phyloP scores from a whole-genome alignment of 805 yeast species.

The Grigorovia humatica region DNA sequence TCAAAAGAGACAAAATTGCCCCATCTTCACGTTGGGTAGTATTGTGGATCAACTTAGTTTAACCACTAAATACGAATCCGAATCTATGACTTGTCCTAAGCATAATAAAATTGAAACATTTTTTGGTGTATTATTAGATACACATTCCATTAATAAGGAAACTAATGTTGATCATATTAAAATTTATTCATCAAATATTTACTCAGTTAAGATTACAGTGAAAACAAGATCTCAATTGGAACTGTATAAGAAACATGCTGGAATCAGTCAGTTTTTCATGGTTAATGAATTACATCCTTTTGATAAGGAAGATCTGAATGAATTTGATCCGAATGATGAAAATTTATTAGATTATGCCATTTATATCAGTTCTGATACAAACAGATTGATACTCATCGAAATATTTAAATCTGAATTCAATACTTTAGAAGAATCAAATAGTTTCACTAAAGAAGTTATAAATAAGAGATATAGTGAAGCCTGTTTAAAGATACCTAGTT shows the following conservation, averaged over 20 bases:
- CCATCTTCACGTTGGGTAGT: slow-evolving; percentile 18
- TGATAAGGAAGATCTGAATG: slow-evolving; percentile 23
- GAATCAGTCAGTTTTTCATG: slow-evolving; percentile 27
- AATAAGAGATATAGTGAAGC: slow-evolving; percentile 39
- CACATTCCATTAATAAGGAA: background rate
- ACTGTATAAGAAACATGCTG: slow-evolving; percentile 19
- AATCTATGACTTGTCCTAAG: slow-evolving; percentile 19
- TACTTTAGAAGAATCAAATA: slow-evolving; percentile 33
- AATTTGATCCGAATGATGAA: slow-evolving; percentile 23
- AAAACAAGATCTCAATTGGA: slow-evolving; percentile 24
- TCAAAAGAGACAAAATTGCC: slow-evolving; percentile 11
- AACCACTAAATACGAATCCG: slow-evolving; percentile 22
- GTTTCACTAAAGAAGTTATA: slow-evolving; percentile 42
- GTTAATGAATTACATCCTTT: slow-evolving; percentile 23
- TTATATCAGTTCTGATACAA: slow-evolving; percentile 36
- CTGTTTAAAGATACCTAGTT: slow-evolving; percentile 16
- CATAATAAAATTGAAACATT: slow-evolving; percentile 25
- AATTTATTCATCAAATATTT: slow-evolving; percentile 14
- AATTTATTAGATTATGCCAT: slow-evolving; percentile 36
- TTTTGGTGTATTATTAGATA: slow-evolving; percentile 18
- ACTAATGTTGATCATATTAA: slow-evolving; percentile 11
- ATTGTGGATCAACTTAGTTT: slow-evolving; percentile 24
- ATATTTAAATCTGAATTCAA: slow-evolving; percentile 43
- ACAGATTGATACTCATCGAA: slow-evolving; percentile 42
- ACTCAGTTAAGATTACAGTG: slow-evolving; percentile 29